Evolutionary conservation across 2,329 filamentous ascomycete species (phyloP), one percentile per base, ranked within the genome.

Genomic region (Hyphodiscus sp.): DNA sequence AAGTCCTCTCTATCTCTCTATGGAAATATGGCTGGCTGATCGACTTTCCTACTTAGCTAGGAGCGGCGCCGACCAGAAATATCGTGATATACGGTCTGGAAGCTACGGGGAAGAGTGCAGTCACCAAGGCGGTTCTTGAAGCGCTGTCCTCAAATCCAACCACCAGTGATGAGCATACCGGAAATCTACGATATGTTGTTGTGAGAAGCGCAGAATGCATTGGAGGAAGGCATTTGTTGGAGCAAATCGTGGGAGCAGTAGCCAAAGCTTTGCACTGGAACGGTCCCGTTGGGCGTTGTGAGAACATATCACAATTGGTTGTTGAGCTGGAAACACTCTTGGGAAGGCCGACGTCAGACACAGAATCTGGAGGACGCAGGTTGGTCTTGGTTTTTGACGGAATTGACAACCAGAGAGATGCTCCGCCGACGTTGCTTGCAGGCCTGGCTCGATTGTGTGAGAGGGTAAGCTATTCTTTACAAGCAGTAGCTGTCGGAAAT

Each of bases 381-480:
- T 91, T 96, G 62, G 83, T 92, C 9, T 71, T 97, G 54, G 88
- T 96, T 11, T 79, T 97, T 58, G 94, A 97, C 73, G 89, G 83
- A 11, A 85, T 97, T 53, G 92, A 97, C 68, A 81, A 79, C 58
- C 88, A 96, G 68, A 79, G 86, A 64, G 92, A 97, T 65, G 83
- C 87, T 6, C 82, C 87, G 6, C 78, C 83, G 2, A 95, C 89
- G 1, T 72, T 97, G 15, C 73, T 96, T 4, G 85, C 91, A 30
- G 91, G 89, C 13, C 72, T 99, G 57, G 89, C 87, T 20, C 80
- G 91, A 56, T 70, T 99, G 19, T 86, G 88, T 15, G 91, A 96
- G 69, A 79, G 86, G 56, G 89, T 94, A 73, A 63, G 84, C 73
- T 47, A 19, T 10, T 23, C 18, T 18, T 16, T 43, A 19, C 16